phyloP scores from a whole-genome alignment of 2,329 filamentous ascomycete species.

The Penicillium concentricum region DNA sequence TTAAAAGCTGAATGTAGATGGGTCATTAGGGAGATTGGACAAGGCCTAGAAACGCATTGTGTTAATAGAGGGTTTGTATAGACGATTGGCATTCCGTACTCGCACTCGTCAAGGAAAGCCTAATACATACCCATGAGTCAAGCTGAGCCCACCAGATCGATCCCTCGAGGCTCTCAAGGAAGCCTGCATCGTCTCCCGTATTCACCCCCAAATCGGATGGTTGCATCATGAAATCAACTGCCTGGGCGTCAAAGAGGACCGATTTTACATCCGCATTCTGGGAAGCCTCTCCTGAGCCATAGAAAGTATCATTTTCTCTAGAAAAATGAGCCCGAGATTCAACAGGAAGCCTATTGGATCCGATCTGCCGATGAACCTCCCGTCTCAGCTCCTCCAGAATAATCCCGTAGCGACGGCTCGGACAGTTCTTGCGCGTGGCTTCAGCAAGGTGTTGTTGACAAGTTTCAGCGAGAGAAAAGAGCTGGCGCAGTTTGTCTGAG shows the following conservation, averaged over 20 bases:
- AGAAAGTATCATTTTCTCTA: not conserved
- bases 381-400: conserved; percentile 48
- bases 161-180: conserved; percentile 38
- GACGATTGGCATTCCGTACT: not conserved
- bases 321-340: not conserved
- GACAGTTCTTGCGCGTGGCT: conserved; percentile 49
- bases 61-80: conserved; percentile 3
- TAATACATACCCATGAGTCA: conserved; percentile 37
- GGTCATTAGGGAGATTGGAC: conserved; percentile 33
- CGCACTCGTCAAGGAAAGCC: not conserved
- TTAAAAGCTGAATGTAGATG: conserved; percentile 27
- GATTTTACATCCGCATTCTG: conserved; percentile 2
- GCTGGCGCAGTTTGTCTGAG: conserved; percentile 24
- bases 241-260: conserved; percentile 12
- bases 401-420: conserved; percentile 49
- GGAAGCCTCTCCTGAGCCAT: not conserved
- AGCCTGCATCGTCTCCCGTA: conserved; percentile 26
- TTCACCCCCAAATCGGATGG: conserved; percentile 20
- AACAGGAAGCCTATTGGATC: conserved; percentile 11
- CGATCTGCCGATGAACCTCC: conserved; percentile 42
- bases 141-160: conserved; percentile 41
- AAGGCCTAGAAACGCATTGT: conserved; percentile 29
- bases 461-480: conserved; percentile 46
- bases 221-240: conserved; percentile 22
- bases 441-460: conserved; percentile 48